Percentiles rank a stretch among this genome's conserved stretches.
phyloP scores from a whole-genome alignment of 495 filamentous ascomycete species.

The Parathielavia appendiculata region DNA sequence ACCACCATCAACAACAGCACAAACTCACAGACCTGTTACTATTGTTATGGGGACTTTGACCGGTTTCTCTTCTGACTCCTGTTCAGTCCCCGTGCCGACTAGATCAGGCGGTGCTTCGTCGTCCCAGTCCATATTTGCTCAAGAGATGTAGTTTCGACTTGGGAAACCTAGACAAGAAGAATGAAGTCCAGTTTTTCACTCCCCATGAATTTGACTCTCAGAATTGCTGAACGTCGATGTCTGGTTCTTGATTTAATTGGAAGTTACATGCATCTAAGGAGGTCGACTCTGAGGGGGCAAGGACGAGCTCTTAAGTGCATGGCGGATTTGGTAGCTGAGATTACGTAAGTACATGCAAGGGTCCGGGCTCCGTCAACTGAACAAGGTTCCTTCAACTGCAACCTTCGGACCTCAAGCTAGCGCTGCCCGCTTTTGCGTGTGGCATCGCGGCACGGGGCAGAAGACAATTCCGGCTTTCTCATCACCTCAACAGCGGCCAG shows the following conservation, averaged over 20 bases:
- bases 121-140: slow-evolving; percentile 45
- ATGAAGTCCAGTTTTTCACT: background rate
- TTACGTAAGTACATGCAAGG: slow-evolving; percentile 1
- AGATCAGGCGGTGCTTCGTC: slow-evolving; percentile 72
- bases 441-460: too few relatives aligned
- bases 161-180: background rate
- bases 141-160: background rate
- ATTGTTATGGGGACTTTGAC: slow-evolving; percentile 89
- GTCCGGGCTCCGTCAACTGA: background rate
- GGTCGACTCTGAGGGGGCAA: background rate
- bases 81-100: slow-evolving; percentile 47
- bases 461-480: too few relatives aligned
- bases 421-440: too few relatives aligned
- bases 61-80: slow-evolving; percentile 43
- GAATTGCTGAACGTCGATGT: background rate
- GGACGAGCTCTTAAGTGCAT: background rate
- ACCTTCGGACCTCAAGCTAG: background rate
- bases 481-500: too few relatives aligned
- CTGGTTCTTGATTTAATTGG: background rate
- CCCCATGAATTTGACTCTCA: too few relatives aligned
- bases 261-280: slow-evolving; percentile 3
- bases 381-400: too few relatives aligned
- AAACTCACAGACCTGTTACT: slow-evolving; percentile 60
- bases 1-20: background rate
- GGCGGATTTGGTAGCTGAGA: background rate